Evolutionary conservation across 768 basidiomycete genomes (phyloP).

Genomic region (Agrocybe pediades): DNA sequence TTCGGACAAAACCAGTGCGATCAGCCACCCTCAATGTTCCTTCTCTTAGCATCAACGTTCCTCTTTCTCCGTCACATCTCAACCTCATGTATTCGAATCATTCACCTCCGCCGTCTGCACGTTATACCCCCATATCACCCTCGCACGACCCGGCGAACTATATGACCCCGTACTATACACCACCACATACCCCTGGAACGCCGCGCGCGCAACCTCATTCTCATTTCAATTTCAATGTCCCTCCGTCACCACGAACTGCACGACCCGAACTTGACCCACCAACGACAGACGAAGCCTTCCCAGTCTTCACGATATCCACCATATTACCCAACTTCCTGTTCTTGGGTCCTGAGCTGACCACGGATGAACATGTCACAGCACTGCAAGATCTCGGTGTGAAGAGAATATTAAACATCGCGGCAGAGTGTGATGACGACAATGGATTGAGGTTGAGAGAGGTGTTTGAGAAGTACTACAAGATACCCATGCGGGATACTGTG

Average conservation of each 20-base stretch:
- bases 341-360: constrained; percentile 85
- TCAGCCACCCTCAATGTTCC: constrained; percentile 62
- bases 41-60: constrained; percentile 33
- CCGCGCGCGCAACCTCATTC: constrained; percentile 21
- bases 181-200: constrained; percentile 55
- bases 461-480: constrained; percentile 84
- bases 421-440: constrained; percentile 85
- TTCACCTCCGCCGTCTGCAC: constrained; percentile 53
- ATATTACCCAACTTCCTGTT: constrained; percentile 91
- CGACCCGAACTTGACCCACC: constrained; percentile 64
- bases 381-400: constrained; percentile 77
- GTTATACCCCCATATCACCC: constrained; percentile 38
- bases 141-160: constrained; percentile 37
- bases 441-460: constrained; percentile 64
- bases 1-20: constrained; percentile 58
- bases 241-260: constrained; percentile 65
- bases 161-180: constrained; percentile 53
- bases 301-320: constrained; percentile 80
- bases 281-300: constrained; percentile 60
- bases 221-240: constrained; percentile 31
- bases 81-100: constrained; percentile 61
- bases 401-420: constrained; percentile 88
- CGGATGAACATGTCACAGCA: constrained; percentile 73
- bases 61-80: constrained; percentile 61
- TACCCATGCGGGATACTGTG: constrained; percentile 94